Evolutionary conservation across 352 stramenopile genomes (phyloP).

Genomic region (Pythium dissimile): DNA sequence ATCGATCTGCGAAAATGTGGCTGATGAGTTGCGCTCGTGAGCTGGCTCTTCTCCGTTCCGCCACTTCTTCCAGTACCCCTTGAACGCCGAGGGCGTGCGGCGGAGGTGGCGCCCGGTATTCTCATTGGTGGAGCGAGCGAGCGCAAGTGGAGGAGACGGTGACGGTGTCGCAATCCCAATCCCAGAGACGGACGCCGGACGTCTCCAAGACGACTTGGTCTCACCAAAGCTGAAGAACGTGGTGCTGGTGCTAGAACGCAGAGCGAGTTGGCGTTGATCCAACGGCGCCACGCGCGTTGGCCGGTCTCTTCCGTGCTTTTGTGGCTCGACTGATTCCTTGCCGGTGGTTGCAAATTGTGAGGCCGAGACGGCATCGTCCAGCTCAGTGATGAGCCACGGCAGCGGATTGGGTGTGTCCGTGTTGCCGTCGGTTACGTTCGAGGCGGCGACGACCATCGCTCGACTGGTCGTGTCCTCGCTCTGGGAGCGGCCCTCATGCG

Average conservation of each 20-base stretch:
- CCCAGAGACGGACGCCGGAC: not conserved
- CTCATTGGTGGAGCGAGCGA: conserved; percentile 5
- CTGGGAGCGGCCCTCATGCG: not conserved
- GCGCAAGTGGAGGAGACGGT: not conserved
- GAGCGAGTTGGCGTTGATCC: not conserved
- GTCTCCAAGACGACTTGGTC: not conserved
- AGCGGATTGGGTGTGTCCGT: not conserved
- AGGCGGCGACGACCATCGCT: not conserved
- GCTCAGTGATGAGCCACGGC: conserved; percentile 52
- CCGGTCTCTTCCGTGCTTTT: too few species aligned
- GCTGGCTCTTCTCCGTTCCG: not conserved
- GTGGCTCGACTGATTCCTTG: too few species aligned
- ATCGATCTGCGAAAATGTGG: conserved; percentile 7
- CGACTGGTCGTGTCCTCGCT: not conserved
- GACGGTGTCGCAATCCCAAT: not conserved
- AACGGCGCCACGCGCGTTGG: not conserved
- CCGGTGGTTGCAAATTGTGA: not conserved
- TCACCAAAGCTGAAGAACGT: not conserved
- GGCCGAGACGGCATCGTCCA: conserved; percentile 35
- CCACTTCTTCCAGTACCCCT: conserved; percentile 15
- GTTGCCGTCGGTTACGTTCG: not conserved
- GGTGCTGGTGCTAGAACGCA: not conserved
- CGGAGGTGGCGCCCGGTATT: not conserved
- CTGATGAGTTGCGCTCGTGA: not conserved
- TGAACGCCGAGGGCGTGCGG: conserved; percentile 3